Base-by-base conservation (phyloP, 139 green algal species). In the Coelastrella sp. region DNA sequence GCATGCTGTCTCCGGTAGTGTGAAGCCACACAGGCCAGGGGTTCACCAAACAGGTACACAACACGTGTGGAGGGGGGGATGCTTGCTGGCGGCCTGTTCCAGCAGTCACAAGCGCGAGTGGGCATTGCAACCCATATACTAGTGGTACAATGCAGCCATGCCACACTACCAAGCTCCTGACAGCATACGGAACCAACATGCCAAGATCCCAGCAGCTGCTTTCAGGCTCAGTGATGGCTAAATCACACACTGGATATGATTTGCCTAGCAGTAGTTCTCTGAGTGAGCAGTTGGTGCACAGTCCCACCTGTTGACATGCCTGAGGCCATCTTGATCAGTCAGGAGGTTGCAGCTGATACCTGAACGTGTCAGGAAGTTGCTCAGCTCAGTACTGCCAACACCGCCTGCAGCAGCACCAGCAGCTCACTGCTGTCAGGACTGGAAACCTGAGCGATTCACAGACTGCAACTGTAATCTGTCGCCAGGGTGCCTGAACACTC, bases 21-120 rank as follows among this genome's bases (percentile, higher is more conserved):
- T 56, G 90, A 94, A 3, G 91, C 91, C 60, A 95, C 90, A 4
- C 3, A 87, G 8, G 79, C 87, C 16, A 95, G 80, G 20, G 93
- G 93, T 85, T 95, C 89, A 13, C 93, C 90, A 84, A 94, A 95
- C 68, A 95, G 60, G 76, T 95, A 95, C 17, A 95, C 71, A 16
- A 93, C 89, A 64, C 80, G 4, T 73, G 83, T 8, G 89, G 83
- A 11, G 5, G 87, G 7, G 11, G 56, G 7, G 16, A 83, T 73
- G 16, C 60, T 71, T 3, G 57, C 5, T 16, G 88, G 80, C 3
- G 80, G 80, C 76, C 80, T 91, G 71, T 57, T 66, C 32, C 7
- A 80, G 8, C 13, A 22, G 68, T 76, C 7, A 10, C 57, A 23
- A 57, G 73, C 0, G 3, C 73, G 22, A 13, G 17, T 19, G 22